Evolutionary conservation across 2,329 filamentous ascomycete species (phyloP).

Genomic region (Aspergillus vadensis): DNA sequence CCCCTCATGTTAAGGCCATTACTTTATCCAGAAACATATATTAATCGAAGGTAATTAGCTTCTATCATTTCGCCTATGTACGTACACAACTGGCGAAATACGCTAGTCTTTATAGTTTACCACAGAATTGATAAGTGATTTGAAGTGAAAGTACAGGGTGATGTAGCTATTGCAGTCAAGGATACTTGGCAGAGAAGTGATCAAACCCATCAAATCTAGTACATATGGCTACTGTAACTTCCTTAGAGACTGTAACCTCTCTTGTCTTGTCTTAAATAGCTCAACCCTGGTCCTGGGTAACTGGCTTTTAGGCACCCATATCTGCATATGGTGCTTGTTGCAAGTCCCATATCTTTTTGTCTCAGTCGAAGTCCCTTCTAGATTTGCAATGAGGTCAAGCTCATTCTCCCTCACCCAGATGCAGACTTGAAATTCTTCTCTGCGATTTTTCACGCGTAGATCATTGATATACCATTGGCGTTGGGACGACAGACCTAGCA

Average conservation of each 20-base stretch:
- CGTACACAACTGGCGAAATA: too few relatives aligned
- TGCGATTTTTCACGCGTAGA: neutral
- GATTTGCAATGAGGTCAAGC: neutral
- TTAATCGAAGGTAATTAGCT: too few relatives aligned
- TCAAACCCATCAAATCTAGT: neutral
- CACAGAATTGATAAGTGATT: too few relatives aligned
- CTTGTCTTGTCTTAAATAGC: neutral
- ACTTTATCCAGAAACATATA: too few relatives aligned
- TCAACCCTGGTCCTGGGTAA: neutral
- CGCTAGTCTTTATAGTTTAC: too few relatives aligned
- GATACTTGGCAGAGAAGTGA: too few relatives aligned
- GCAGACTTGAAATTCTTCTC: neutral
- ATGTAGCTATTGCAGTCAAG: too few relatives aligned
- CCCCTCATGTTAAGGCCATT: too few relatives aligned
- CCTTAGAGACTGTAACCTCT: neutral
- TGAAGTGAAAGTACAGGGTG: too few relatives aligned
- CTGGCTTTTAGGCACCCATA: neutral
- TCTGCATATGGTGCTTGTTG: neutral
- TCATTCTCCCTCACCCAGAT: neutral
- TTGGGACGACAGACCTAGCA: neutral
- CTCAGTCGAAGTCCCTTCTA: neutral
- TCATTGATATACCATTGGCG: neutral
- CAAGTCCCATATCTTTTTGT: neutral
- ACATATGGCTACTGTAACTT: neutral
- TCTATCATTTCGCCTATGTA: too few relatives aligned